A percentile compares a stretch with the other conserved stretches of the same genome.
Evolutionary conservation across 2,329 filamentous ascomycete genomes (phyloP).

Genomic region (Teratosphaeria nubilosa): DNA sequence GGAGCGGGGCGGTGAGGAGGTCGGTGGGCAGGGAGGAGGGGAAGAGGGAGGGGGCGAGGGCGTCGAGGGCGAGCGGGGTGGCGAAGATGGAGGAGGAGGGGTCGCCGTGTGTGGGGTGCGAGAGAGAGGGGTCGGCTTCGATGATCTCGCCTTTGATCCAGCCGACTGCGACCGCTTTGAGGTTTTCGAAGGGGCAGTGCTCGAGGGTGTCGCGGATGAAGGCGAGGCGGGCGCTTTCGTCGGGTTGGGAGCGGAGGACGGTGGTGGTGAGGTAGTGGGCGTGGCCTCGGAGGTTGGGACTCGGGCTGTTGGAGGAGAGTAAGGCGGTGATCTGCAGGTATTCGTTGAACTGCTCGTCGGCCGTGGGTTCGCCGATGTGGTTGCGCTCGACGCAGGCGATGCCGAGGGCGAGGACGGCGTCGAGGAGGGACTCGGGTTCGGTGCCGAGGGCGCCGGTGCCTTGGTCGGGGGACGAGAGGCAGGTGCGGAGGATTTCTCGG

Average conservation of each 20-base stretch:
- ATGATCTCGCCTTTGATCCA: constrained; percentile 54
- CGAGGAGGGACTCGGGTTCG: constrained; percentile 43
- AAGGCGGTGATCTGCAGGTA: constrained; percentile 42
- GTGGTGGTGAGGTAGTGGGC: constrained; percentile 41
- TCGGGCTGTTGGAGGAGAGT: constrained; percentile 39
- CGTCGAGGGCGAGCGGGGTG: constrained; percentile 37
- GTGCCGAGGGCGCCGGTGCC: constrained; percentile 31
- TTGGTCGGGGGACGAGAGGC: constrained; percentile 31
- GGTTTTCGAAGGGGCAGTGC: constrained; percentile 43
- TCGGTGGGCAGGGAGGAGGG: constrained; percentile 36
- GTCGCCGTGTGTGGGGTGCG: constrained; percentile 12
- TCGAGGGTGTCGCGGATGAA: constrained; percentile 47
- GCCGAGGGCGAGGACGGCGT: constrained; percentile 44
- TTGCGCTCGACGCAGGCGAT: constrained; percentile 39
- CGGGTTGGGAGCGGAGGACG: constrained; percentile 44
- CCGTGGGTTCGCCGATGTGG: constrained; percentile 35
- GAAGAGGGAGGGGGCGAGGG: constrained; percentile 44
- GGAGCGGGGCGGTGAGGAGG: constrained; percentile 29
- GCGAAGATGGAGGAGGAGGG: constrained; percentile 33
- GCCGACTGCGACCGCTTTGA: constrained; percentile 47
- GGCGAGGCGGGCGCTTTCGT: constrained; percentile 40
- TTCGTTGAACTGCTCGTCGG: constrained; percentile 42
- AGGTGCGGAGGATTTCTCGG: constrained; percentile 41
- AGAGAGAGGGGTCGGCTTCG: constrained; percentile 32
- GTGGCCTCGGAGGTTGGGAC: constrained; percentile 37